A percentile compares a stretch with the other conserved stretches of the same genome.
Evolutionary conservation across 2,329 filamentous ascomycete species (phyloP).

Genomic region (Camptophora hylomeconis): DNA sequence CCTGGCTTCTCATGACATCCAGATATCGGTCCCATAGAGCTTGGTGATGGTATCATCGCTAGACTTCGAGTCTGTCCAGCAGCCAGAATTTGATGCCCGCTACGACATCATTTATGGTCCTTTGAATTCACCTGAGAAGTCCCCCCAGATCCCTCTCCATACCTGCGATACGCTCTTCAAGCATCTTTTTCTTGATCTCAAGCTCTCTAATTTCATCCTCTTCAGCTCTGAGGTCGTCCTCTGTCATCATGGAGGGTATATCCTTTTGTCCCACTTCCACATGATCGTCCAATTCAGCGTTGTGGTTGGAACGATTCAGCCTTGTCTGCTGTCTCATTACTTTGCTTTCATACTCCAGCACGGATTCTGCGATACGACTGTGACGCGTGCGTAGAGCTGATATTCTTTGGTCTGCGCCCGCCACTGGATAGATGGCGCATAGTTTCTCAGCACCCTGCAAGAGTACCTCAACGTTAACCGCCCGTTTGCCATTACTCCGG

Average conservation of each 20-base stretch:
- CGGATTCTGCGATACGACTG: conserved; percentile 56
- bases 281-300: conserved; percentile 43
- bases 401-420: conserved; percentile 67
- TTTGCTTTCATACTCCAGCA: conserved; percentile 66
- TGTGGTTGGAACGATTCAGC: conserved; percentile 57
- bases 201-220: conserved; percentile 46
- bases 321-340: conserved; percentile 65
- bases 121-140: conserved; percentile 35
- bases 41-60: too few relatives aligned
- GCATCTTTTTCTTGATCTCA: conserved; percentile 47
- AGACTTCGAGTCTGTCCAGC: too few relatives aligned
- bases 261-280: conserved; percentile 23
- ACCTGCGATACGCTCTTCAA: conserved; percentile 52
- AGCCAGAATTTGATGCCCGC: too few relatives aligned
- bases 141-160: conserved; percentile 58
- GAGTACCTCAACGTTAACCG: conserved; percentile 76
- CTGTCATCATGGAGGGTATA: conserved; percentile 22
- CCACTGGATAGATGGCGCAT: conserved; percentile 72
- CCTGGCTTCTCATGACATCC: too few relatives aligned
- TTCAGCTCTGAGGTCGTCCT: conserved; percentile 32
- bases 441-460: conserved; percentile 81
- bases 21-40: too few relatives aligned
- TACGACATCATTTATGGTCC: too few relatives aligned
- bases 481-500: conserved; percentile 39
- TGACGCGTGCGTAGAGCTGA: conserved; percentile 57